Evolutionary conservation across 306 rosid species (phyloP).

Genomic region (Prinsepia uniflora): DNA sequence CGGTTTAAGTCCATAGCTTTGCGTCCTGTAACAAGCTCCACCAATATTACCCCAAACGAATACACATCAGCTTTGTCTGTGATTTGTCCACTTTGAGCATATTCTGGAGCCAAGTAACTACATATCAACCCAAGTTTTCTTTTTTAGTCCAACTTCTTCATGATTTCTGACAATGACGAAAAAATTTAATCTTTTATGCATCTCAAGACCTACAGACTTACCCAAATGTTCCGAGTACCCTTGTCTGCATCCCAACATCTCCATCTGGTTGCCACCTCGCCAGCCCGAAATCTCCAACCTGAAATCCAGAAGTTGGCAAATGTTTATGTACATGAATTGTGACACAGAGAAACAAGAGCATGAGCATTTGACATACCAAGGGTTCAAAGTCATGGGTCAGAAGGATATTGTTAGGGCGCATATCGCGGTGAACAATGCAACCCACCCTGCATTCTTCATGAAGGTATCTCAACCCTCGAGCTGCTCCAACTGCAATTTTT

Average conservation of each 20-base stretch:
- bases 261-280: conserved; percentile 99
- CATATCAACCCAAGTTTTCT: conserved; percentile 7
- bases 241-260: conserved; percentile 79
- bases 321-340: too few relatives aligned
- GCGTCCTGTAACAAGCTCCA: conserved; percentile 88
- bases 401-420: conserved; percentile 94
- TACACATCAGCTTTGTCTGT: conserved; percentile 97
- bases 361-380: conserved; percentile 48
- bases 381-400: conserved; percentile 98
- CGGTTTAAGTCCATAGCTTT: conserved; percentile 78
- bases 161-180: too few relatives aligned
- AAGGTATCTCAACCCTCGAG: conserved; percentile 95
- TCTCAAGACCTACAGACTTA: conserved; percentile 15
- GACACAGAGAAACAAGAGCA: conserved; percentile 1
- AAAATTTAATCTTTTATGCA: neutral
- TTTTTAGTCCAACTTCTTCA: neutral
- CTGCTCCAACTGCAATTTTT: conserved; percentile 87
- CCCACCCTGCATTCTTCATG: conserved; percentile 99
- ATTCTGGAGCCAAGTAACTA: conserved; percentile 97
- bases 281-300: conserved; percentile 99
- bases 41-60: conserved; percentile 80
- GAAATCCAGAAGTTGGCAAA: conserved; percentile 17
- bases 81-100: conserved; percentile 94
- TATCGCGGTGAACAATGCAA: conserved; percentile 95
- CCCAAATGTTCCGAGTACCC: conserved; percentile 97